phyloP scores from a whole-genome alignment of 2,329 filamentous ascomycete species.

The Graphiopsis chlorocephala region DNA sequence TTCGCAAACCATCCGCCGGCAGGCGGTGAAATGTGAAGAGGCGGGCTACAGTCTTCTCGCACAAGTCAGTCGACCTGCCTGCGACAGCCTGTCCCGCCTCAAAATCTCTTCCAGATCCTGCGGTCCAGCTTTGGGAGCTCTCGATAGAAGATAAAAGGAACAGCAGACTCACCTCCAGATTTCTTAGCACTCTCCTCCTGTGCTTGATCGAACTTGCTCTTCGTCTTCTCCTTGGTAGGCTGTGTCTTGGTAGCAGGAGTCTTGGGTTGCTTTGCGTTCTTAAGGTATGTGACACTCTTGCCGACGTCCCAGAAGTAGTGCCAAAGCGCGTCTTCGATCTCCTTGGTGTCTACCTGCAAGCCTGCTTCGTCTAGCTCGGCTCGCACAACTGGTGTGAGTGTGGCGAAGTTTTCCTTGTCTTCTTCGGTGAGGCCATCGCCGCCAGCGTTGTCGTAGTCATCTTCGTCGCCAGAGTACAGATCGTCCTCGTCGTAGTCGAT shows the following conservation, averaged over 20 bases:
- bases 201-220: conserved; percentile 48
- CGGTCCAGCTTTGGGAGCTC: conserved; percentile 1
- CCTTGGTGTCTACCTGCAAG: conserved; percentile 57
- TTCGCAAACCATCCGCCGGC: conserved; percentile 71
- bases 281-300: conserved; percentile 78
- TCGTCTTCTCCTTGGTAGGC: conserved; percentile 40
- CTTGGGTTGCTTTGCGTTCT: conserved; percentile 41
- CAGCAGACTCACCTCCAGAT: conserved; percentile 44
- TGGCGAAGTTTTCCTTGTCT: conserved; percentile 35
- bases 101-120: not conserved
- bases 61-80: conserved; percentile 18
- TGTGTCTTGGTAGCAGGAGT: conserved; percentile 28
- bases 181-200: conserved; percentile 41
- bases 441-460: conserved; percentile 42
- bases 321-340: conserved; percentile 90
- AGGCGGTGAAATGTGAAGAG: conserved; percentile 3
- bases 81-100: conserved; percentile 12
- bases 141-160: conserved; percentile 6
- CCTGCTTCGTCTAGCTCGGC: conserved; percentile 34
- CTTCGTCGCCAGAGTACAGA: conserved; percentile 47
- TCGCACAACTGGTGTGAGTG: conserved; percentile 33
- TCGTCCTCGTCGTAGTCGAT: conserved; percentile 52
- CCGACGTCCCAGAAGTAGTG: conserved; percentile 93
- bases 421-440: conserved; percentile 40
- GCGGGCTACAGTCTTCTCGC: conserved; percentile 16